Evolutionary conservation across 805 yeast species (phyloP), one percentile per base, ranked within the genome.

Genomic region (Sugiyamaella americana): DNA sequence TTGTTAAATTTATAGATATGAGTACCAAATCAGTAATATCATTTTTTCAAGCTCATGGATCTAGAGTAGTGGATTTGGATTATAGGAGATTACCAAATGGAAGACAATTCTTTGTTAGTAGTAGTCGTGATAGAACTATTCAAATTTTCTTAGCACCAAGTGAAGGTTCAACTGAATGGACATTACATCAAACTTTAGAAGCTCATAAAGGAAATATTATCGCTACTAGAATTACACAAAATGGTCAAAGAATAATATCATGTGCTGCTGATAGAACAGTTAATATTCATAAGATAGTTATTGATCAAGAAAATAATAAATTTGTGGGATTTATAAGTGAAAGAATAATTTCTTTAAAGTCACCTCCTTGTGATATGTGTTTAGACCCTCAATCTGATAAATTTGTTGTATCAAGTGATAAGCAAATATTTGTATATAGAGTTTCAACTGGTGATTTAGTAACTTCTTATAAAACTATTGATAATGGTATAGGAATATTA

Each of bases 201-300:
- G 65, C 72, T 4, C 86, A 79, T 54, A 76, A 73, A 44, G 84
- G 79, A 0, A 79, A 75, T 55, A 59, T 80, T 10, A 44, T 71
- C 6, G 68, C 69, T 24, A 55, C 78, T 1, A 47, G 60, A 2
- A 65, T 62, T 38, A 41, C 53, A 3, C 48, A 53, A 6, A 46
- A 57, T 24, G 62, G 64, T 13, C 52, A 57, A 3, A 57, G 62
- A 44, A 56, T 81, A 2, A 70, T 69, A 46, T 79, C 78, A 1
- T 73, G 81, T 40, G 80, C 87, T 0, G 69, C 80, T 1, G 87
- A 82, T 60, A 63, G 87, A 50, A 75, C 82, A 0, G 58, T 82
- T 0, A 73, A 84, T 0, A 60, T 80, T 3, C 84, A 80, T 60
- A 66, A 61, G 40, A 56, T 73, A 21, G 54, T 60, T 13, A 24